Evolutionary conservation across 352 stramenopile species (phyloP).

Genomic region (Globisporangium cylindrosporum): DNA sequence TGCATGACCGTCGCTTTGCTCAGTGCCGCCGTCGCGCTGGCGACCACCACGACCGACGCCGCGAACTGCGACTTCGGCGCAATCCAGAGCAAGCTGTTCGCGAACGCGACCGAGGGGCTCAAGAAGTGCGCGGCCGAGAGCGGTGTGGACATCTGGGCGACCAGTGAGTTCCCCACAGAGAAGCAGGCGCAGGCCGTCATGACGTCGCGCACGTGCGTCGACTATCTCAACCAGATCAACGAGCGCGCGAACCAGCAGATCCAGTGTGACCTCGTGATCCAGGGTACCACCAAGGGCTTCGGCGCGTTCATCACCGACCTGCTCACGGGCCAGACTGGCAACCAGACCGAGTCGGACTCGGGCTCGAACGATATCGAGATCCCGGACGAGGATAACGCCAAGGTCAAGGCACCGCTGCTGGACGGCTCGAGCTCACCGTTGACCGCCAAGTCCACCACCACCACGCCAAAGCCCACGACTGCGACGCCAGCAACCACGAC

Average conservation of each 20-base stretch:
- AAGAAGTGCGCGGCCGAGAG: constrained; percentile 34
- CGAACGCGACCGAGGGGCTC: constrained; percentile 47
- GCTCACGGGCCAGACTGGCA: constrained; percentile 56
- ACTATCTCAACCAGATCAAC: constrained; percentile 72
- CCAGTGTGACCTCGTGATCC: constrained; percentile 44
- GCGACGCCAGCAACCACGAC: constrained; percentile 6
- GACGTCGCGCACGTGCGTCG: constrained; percentile 51
- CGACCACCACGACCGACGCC: constrained; percentile 11
- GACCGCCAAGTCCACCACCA: constrained; percentile 4
- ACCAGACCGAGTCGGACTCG: constrained; percentile 40
- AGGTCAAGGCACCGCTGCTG: constrained; percentile 12
- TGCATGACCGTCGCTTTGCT: constrained; percentile 19
- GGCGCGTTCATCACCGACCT: constrained; percentile 42
- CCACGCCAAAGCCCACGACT: constrained; percentile 5
- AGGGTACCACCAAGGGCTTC: constrained; percentile 36
- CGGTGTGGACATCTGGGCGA: constrained; percentile 48
- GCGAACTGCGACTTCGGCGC: constrained; percentile 42
- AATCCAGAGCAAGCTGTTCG: constrained; percentile 45
- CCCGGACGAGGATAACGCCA: constrained; percentile 5
- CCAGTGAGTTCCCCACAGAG: constrained; percentile 38
- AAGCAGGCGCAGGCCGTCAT: constrained; percentile 41
- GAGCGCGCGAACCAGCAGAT: constrained; percentile 52
- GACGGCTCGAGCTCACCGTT: constrained; percentile 3
- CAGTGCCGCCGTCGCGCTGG: constrained; percentile 20
- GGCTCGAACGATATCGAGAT: constrained; percentile 19